Evolutionary conservation across 106 monocot genomes (phyloP).

Genomic region (Posidonia australis): DNA sequence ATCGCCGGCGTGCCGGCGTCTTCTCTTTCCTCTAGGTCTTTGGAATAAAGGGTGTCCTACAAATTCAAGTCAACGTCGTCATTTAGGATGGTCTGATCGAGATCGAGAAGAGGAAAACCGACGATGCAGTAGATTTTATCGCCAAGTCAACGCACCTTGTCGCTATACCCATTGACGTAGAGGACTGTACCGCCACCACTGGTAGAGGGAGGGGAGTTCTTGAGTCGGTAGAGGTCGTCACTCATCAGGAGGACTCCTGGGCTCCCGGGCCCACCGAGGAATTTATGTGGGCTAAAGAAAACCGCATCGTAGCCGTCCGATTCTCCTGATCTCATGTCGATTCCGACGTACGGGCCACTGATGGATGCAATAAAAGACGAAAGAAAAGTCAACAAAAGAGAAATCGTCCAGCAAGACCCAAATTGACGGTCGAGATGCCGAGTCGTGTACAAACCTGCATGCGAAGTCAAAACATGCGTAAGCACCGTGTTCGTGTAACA

Average conservation of each 20-base stretch:
- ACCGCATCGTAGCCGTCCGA: conserved; percentile 69
- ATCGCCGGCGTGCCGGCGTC: conserved; percentile 74
- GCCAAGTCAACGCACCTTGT: not conserved
- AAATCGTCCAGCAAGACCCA: too few species aligned
- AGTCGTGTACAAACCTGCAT: conserved; percentile 19
- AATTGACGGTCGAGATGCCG: too few species aligned
- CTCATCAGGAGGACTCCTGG: conserved; percentile 63
- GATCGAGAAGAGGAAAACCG: too few species aligned
- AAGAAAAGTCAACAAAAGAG: not conserved
- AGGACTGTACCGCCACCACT: conserved; percentile 69
- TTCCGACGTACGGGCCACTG: conserved; percentile 46
- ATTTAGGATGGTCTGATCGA: too few species aligned
- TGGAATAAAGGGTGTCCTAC: conserved; percentile 61
- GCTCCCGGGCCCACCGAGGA: conserved; percentile 56
- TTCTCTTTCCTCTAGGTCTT: conserved; percentile 56
- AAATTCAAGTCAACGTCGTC: too few species aligned
- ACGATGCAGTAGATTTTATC: too few species aligned
- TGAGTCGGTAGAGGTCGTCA: conserved; percentile 39
- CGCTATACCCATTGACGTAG: conserved; percentile 40
- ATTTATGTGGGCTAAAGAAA: conserved; percentile 71
- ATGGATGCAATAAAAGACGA: not conserved
- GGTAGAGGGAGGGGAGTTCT: conserved; percentile 42
- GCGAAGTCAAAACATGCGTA: conserved; percentile 75
- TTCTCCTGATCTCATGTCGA: conserved; percentile 47
- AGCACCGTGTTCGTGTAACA: conserved; percentile 57